Conservation (phyloP, 1,284 basidiomycete genomes). For the Rhodotorula sp. region DNA sequence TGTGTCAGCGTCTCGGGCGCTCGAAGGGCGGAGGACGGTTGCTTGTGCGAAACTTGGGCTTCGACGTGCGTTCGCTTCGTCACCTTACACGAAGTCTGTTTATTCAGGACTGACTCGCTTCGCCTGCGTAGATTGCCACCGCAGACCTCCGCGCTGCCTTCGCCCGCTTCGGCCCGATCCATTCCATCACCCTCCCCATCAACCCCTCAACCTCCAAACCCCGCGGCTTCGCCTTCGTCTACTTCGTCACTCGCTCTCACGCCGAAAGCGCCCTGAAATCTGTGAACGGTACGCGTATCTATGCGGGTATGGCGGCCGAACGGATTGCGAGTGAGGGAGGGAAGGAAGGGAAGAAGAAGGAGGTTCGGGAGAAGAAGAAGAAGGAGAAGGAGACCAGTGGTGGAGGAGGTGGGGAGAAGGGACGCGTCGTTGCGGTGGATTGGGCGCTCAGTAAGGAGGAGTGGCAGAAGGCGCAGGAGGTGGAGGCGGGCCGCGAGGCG, state of each 20-base stretch:
- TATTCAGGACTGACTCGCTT: not conserved
- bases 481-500: constrained; percentile 76
- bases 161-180: constrained; percentile 81
- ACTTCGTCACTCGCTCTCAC: constrained; percentile 83
- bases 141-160: constrained; percentile 85
- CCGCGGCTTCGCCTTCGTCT: constrained; percentile 93
- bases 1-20: constrained; percentile 51
- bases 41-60: constrained; percentile 89
- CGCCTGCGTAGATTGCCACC: constrained; percentile 62
- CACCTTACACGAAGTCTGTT: no score
- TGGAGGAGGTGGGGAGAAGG: constrained; percentile 54
- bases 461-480: constrained; percentile 67
- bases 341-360: constrained; percentile 74
- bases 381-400: constrained; percentile 43
- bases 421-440: constrained; percentile 84
- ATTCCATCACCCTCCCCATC: constrained; percentile 76
- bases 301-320: constrained; percentile 60
- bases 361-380: constrained; percentile 58
- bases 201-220: constrained; percentile 49
- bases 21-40: constrained; percentile 66
- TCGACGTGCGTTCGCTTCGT: constrained; percentile 42
- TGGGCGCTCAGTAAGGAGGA: constrained; percentile 94
- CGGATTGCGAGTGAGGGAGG: constrained; percentile 58
- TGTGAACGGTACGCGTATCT: constrained; percentile 74
- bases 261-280: constrained; percentile 79